Conservation (phyloP, 2,329 filamentous ascomycete species). For the Penicillium olsonii region DNA sequence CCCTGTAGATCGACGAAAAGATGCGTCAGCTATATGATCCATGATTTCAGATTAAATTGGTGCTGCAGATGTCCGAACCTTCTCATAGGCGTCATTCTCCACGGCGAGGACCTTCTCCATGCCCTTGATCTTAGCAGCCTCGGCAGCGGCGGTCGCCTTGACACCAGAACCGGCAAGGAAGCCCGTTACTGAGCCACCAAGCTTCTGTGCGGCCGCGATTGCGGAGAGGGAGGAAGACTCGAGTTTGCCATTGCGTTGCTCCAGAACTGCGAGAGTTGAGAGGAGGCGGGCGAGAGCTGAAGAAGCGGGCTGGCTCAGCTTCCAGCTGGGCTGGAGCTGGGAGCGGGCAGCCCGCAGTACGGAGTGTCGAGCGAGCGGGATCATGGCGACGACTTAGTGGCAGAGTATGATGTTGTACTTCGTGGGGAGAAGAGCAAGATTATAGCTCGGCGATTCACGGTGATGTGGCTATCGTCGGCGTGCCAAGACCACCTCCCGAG, state of each 20-base stretch:
- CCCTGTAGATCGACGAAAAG: slow-evolving; percentile 55
- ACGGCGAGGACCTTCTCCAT: slow-evolving; percentile 89
- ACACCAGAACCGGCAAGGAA: slow-evolving; percentile 82
- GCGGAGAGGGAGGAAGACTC: slow-evolving; percentile 80
- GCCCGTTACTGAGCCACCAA: slow-evolving; percentile 81
- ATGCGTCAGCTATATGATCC: background rate
- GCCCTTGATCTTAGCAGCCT: slow-evolving; percentile 85
- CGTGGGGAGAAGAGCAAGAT: slow-evolving; percentile 18
- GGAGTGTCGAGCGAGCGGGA: slow-evolving; percentile 41
- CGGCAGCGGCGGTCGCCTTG: slow-evolving; percentile 69
- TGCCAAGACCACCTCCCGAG: slow-evolving; percentile 37
- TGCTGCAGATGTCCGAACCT: slow-evolving; percentile 54
- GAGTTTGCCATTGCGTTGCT: slow-evolving; percentile 88
- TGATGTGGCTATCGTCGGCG: slow-evolving; percentile 38
- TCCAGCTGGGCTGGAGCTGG: slow-evolving; percentile 45
- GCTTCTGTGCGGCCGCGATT: slow-evolving; percentile 79
- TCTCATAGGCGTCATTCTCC: slow-evolving; percentile 88
- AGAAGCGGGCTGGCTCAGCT: slow-evolving; percentile 48
- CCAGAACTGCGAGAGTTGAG: slow-evolving; percentile 86
- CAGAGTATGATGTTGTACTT: slow-evolving; percentile 11
- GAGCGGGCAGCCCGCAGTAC: slow-evolving; percentile 47
- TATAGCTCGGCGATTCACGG: slow-evolving; percentile 28
- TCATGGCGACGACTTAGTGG: slow-evolving; percentile 25
- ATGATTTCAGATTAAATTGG: background rate
- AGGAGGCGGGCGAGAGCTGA: slow-evolving; percentile 69